Percentiles rank a stretch among this genome's conserved stretches.
These are phyloP conservation scores for Pseudocercospora fijiensis DNA, from an alignment of 2,329 filamentous ascomycete species.

Conservation along the genomic window DNA sequence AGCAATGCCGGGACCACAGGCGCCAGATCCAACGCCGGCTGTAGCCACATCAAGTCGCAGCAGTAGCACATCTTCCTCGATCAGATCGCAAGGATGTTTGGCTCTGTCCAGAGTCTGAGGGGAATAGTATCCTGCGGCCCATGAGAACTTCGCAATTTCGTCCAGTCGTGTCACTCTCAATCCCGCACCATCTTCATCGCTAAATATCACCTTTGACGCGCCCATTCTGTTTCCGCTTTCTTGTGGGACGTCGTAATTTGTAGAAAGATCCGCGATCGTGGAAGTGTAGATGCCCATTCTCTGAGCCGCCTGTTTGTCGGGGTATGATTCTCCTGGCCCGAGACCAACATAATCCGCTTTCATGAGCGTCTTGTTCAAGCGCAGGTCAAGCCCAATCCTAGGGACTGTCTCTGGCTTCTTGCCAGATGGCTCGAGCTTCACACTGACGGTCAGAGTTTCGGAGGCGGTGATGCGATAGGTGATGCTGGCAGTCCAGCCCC, in stretches of 20 bases:
- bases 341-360: constrained; percentile 59
- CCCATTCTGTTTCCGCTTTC: constrained; percentile 64
- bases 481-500: constrained; percentile 50
- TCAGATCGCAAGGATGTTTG: constrained; percentile 21
- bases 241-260: constrained; percentile 65
- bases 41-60: constrained; percentile 13
- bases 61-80: constrained; percentile 14
- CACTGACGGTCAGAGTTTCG: constrained; percentile 5
- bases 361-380: constrained; percentile 49
- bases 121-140: constrained; percentile 20
- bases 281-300: constrained; percentile 51
- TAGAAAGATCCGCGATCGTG: constrained; percentile 53
- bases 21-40: constrained; percentile 13
- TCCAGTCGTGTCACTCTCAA: constrained; percentile 34
- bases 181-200: constrained; percentile 33
- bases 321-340: constrained; percentile 64
- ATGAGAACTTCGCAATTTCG: constrained; percentile 16
- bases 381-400: constrained; percentile 59
- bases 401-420: constrained; percentile 56
- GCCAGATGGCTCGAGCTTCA: constrained; percentile 7
- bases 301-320: constrained; percentile 61
- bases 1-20: constrained; percentile 14
- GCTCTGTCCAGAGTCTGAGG: constrained; percentile 19
- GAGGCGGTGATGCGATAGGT: constrained; percentile 51
- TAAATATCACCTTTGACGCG: constrained; percentile 54